phyloP scores from a whole-genome alignment of 495 filamentous ascomycete species.

The Podospora pseudoanserina region DNA sequence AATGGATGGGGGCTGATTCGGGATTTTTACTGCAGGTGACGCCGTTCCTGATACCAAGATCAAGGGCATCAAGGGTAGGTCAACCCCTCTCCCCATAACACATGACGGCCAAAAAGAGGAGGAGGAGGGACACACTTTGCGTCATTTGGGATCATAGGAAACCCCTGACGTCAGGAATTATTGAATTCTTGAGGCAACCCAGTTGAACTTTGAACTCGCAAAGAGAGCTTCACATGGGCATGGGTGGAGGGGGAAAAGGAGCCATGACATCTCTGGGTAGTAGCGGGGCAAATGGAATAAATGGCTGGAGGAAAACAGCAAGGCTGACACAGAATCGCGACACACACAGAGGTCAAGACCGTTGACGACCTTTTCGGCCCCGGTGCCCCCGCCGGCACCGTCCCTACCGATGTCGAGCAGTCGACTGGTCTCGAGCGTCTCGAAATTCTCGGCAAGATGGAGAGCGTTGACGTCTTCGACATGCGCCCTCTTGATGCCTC shows the following conservation, averaged over 20 bases:
- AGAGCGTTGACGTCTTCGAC: constrained; percentile 96
- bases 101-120: background rate
- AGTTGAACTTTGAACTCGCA: background rate
- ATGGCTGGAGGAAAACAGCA: background rate
- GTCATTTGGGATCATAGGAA: constrained; percentile 1
- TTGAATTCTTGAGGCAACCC: background rate
- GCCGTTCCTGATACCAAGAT: constrained; percentile 25
- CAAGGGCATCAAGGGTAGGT: constrained; percentile 36
- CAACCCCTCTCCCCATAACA: background rate
- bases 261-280: background rate
- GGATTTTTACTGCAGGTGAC: constrained; percentile 20
- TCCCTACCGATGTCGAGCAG: constrained; percentile 92
- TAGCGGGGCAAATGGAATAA: background rate
- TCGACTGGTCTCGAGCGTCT: constrained; percentile 96
- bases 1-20: constrained; percentile 10
- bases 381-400: constrained; percentile 73
- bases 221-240: background rate
- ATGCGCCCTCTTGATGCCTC: constrained; percentile 94
- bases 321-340: constrained; percentile 21
- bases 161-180: constrained; percentile 22
- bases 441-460: constrained; percentile 98
- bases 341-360: constrained; percentile 68
- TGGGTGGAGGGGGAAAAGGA: background rate
- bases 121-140: background rate
- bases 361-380: constrained; percentile 78